Conservation (phyloP, 2,329 filamentous ascomycete species). For the Coniella lustricola region DNA sequence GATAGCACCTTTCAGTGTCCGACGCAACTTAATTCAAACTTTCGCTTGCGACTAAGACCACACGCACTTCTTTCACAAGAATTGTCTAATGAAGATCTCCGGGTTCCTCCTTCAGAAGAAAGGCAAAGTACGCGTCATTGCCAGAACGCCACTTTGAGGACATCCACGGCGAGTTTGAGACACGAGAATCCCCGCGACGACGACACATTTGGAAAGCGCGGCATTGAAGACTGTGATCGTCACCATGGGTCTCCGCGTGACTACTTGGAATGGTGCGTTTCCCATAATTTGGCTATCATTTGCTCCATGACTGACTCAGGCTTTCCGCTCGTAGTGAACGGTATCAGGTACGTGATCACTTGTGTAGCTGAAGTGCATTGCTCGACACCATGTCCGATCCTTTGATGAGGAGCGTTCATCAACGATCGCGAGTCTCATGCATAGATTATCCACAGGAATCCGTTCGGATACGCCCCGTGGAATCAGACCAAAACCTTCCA, state of each 20-base stretch:
- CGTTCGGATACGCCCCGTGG: constrained; percentile 82
- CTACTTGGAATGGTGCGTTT: constrained; percentile 72
- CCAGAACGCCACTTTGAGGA: too few relatives aligned
- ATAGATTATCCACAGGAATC: constrained; percentile 48
- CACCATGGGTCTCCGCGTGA: constrained; percentile 70
- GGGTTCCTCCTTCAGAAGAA: too few relatives aligned
- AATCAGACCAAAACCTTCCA: constrained; percentile 63
- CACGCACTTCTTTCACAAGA: too few relatives aligned
- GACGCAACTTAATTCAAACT: too few relatives aligned
- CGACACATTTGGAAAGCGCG: too few relatives aligned
- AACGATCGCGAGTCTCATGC: neutral
- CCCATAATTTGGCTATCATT: neutral
- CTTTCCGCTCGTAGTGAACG: constrained; percentile 53
- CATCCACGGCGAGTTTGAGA: too few relatives aligned
- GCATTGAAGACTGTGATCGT: too few relatives aligned
- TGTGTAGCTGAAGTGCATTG: neutral
- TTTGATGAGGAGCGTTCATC: neutral
- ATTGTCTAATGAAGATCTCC: too few relatives aligned
- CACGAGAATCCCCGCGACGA: too few relatives aligned
- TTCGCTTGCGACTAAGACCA: too few relatives aligned
- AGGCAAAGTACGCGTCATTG: too few relatives aligned
- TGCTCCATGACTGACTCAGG: constrained; percentile 20
- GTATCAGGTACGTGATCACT: constrained; percentile 55
- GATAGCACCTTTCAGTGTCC: too few relatives aligned
- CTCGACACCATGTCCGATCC: neutral